A percentile compares a stretch with the other conserved stretches of the same genome.
Conservation (phyloP, 805 yeast species). For the Yarrowia sp. region DNA sequence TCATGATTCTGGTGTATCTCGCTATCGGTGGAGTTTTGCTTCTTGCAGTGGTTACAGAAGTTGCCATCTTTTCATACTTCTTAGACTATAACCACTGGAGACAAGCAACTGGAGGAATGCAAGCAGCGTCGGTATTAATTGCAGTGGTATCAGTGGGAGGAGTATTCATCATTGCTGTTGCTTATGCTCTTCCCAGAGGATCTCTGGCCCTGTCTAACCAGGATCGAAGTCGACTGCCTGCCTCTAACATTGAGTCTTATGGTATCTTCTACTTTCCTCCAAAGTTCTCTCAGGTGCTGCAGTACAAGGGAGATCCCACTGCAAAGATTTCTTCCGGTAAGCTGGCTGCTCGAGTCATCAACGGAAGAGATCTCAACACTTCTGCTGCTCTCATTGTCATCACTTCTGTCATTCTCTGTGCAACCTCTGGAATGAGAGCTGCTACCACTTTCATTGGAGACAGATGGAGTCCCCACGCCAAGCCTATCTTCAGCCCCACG, state of each 20-base stretch:
- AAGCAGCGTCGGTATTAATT: constrained; percentile 59
- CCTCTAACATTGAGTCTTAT: constrained; percentile 28
- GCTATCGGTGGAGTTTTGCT: constrained; percentile 64
- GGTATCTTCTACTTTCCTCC: constrained; percentile 35
- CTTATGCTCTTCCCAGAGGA: constrained; percentile 52
- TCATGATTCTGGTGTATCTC: constrained; percentile 59
- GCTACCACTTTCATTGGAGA: constrained; percentile 28
- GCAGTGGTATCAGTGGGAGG: constrained; percentile 63
- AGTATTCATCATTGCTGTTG: constrained; percentile 56
- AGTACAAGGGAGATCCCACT: constrained; percentile 23
- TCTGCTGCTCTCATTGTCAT: not conserved
- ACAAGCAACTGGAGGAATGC: constrained; percentile 62
- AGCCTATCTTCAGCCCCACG: constrained; percentile 14
- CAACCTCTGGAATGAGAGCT: constrained; percentile 25
- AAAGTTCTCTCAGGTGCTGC: constrained; percentile 26
- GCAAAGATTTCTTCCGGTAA: constrained; percentile 11
- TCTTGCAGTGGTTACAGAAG: constrained; percentile 67
- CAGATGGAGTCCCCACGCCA: constrained; percentile 16
- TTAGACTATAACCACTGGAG: constrained; percentile 55
- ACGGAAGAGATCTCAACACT: not conserved
- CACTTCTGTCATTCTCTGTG: constrained; percentile 12
- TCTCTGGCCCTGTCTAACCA: constrained; percentile 4
- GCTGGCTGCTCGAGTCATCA: constrained; percentile 26
- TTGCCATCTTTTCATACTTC: constrained; percentile 63
- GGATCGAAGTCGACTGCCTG: constrained; percentile 22